A percentile compares a stretch with the other conserved stretches of the same genome.
These are phyloP conservation scores for Chrysochromulina parva DNA, from an alignment of 78 protist genomes.

Conservation along the genomic window DNA sequence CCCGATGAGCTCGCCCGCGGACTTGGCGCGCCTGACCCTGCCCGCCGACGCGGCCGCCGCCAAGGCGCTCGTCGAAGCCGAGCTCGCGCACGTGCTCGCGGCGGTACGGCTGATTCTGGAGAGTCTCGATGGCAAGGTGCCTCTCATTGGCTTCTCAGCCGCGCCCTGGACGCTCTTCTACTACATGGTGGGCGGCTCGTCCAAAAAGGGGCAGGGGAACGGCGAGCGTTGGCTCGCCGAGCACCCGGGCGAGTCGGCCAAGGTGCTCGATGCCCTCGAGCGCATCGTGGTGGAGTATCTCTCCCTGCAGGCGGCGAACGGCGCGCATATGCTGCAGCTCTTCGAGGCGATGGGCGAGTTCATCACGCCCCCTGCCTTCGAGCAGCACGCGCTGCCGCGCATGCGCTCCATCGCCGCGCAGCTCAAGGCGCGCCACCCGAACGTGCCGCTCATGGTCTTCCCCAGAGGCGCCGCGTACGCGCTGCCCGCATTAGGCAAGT, in stretches of 20 bases:
- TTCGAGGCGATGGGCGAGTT: conserved; percentile 40
- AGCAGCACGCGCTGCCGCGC: neutral
- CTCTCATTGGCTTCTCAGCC: conserved; percentile 31
- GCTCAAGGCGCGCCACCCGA: conserved; percentile 32
- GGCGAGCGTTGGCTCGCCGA: conserved; percentile 14
- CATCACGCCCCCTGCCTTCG: neutral
- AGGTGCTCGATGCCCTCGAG: neutral
- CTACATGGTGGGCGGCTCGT: conserved; percentile 30
- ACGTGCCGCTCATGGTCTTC: conserved; percentile 43
- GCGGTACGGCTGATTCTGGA: neutral
- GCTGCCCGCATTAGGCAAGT: neutral
- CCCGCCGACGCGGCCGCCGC: neutral
- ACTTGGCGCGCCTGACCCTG: neutral
- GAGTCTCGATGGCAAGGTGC: neutral
- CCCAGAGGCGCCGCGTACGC: conserved; percentile 18
- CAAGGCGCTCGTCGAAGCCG: neutral
- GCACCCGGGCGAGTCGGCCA: neutral
- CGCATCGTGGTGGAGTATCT: neutral
- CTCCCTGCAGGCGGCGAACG: neutral
- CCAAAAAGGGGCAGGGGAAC: neutral
- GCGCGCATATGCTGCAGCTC: conserved; percentile 34
- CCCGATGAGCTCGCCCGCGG: neutral
- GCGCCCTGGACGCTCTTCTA: conserved; percentile 36
- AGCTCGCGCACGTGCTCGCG: neutral
- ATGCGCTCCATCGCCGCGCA: neutral